Evolutionary conservation across 805 yeast species (phyloP).

Genomic region (Saccharomycopsis synnaedendra): DNA sequence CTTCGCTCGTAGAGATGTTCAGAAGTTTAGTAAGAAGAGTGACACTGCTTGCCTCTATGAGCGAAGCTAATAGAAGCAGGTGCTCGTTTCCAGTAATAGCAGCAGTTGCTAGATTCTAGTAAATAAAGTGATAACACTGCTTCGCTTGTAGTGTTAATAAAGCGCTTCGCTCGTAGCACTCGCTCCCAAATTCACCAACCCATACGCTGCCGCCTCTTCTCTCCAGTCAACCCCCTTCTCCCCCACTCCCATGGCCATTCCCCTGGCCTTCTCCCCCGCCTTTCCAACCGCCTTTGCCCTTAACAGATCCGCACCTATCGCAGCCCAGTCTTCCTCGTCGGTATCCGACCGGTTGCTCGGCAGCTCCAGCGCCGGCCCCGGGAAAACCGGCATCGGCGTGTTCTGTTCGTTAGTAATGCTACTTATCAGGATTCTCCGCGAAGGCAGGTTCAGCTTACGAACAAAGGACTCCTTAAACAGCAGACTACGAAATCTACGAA

Average conservation of each 20-base stretch:
- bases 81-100: too few species aligned
- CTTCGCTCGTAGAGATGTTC: too few species aligned
- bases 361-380: background rate
- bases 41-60: too few species aligned
- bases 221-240: slow-evolving; percentile 21
- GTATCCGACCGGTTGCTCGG: slow-evolving; percentile 46
- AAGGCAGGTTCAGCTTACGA: background rate
- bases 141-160: too few species aligned
- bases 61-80: too few species aligned
- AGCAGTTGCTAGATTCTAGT: background rate
- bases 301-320: slow-evolving; percentile 70
- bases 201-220: slow-evolving; percentile 52
- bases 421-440: slow-evolving; percentile 9
- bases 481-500: slow-evolving; percentile 1
- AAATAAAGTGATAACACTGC: background rate
- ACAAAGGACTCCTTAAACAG: slow-evolving; percentile 12
- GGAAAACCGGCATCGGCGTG: too few species aligned
- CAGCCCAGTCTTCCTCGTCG: slow-evolving; percentile 95
- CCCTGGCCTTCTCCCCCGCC: background rate
- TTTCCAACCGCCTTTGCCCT: slow-evolving; percentile 22
- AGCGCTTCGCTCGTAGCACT: slow-evolving; percentile 5
- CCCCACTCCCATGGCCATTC: background rate
- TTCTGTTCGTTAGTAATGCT: slow-evolving; percentile 7
- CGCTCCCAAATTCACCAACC: slow-evolving; percentile 41
- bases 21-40: too few species aligned